Base-by-base conservation (phyloP, 441 rosid species). In the Populus tomentosa region DNA sequence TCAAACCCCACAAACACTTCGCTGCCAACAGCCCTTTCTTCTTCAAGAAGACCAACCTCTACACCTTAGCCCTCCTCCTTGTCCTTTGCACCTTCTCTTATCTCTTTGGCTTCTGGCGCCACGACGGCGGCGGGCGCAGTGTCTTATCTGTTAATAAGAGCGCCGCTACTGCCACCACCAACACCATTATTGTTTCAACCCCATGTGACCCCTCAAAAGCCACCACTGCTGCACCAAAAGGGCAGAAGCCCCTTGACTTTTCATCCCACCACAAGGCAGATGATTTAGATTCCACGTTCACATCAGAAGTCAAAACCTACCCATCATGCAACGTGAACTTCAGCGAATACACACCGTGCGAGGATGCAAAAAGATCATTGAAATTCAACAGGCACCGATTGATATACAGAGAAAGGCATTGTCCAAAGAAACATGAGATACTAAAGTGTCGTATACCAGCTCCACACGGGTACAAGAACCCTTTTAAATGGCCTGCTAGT, bases 301-400 rank as follows among this genome's bases (percentile, higher is more conserved):
- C 77, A 3, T 7, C 79, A 36, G 75, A 30, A 14, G 80, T 71
- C 33, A 76, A 80, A 74, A 35, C 56, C 7, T 88, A 76, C 81
- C 90, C 91, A 9, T 46, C 87, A 2, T 93, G 97, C 75, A 85
- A 67, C 65, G 78, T 70, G 7, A 81, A 66, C 10, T 80, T 82
- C 80, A 87, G 88, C 74, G 97, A 93, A 86, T 82, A 83, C 86
- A 93, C 97, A 26, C 98, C 98, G 2, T 93, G 98, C 53, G 90
- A 93, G 84, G 93, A 89, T 66, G 76, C 28, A 0, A 77, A 79
- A 67, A 86, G 98, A 70, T 95, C 98, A 64, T 80, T 88, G 69
- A 82, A 80, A 77, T 94, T 85, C 50, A 82, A 82, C 3, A 77
- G 90, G 11, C 70, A 74, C 20, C 81, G 81, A 59, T 81, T 95